These are phyloP conservation scores for Solanum appendiculatum DNA, from an alignment of 257 asterid species.

Conservation along the genomic window DNA sequence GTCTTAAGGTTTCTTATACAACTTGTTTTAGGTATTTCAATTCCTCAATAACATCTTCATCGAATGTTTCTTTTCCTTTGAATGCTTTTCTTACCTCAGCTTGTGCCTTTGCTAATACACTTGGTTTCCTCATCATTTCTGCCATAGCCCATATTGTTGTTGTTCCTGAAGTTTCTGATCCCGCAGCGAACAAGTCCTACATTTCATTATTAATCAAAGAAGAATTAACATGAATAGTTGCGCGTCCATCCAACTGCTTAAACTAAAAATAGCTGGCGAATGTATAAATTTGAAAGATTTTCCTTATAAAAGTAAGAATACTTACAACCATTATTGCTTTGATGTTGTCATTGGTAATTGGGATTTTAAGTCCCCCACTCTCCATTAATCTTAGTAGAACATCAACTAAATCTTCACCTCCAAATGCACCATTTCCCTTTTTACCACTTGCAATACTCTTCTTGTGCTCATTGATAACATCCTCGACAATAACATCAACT, in stretches of 20 bases:
- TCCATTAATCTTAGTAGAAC: not conserved
- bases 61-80: not conserved
- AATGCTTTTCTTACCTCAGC: not conserved
- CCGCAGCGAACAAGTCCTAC: not conserved
- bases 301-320: not conserved
- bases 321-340: constrained; percentile 6
- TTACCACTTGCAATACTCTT: not conserved
- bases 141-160: constrained; percentile 5
- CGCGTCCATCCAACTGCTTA: too few relatives aligned
- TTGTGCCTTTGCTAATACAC: constrained; percentile 2
- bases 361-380: not conserved
- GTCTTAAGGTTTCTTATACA: not conserved
- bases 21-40: not conserved
- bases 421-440: not conserved
- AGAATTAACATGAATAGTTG: not conserved
- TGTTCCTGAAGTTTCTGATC: not conserved
- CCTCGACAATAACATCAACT: not conserved
- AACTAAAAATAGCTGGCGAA: too few relatives aligned
- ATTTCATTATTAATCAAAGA: not conserved
- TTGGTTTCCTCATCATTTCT: constrained; percentile 3
- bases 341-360: constrained; percentile 2
- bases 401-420: constrained; percentile 4
- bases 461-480: not conserved
- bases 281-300: too few relatives aligned
- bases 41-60: not conserved